A percentile compares a stretch with the other conserved stretches of the same genome.
These are phyloP conservation scores for Debaryomyces coudertii DNA, from an alignment of 1,139 yeast genomes.

Conservation along the genomic window DNA sequence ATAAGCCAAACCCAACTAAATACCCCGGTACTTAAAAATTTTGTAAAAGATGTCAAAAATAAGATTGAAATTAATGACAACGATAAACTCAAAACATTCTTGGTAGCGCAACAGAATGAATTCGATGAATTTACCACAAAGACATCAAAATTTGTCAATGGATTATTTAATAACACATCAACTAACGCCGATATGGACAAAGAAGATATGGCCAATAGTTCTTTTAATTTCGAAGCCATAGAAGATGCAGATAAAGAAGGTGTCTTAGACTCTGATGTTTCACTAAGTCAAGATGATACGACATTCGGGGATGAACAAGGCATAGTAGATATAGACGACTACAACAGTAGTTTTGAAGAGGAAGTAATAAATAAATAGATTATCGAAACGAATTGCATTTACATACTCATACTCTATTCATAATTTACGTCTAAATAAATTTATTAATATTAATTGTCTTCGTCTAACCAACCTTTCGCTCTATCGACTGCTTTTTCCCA, in stretches of 20 bases:
- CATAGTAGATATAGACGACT: conserved; percentile 32
- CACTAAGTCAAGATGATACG: conserved; percentile 14
- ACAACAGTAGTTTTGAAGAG: conserved; percentile 21
- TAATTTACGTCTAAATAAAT: background rate
- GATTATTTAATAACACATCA: conserved; percentile 20
- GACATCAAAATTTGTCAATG: conserved; percentile 27
- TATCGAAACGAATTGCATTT: conserved; percentile 13
- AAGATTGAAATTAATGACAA: conserved; percentile 17
- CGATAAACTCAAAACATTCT: conserved; percentile 11
- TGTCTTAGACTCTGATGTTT: conserved; percentile 10
- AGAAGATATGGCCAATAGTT: conserved; percentile 26
- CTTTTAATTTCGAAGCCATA: conserved; percentile 29
- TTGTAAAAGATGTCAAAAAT: conserved; percentile 20
- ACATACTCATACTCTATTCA: conserved; percentile 1
- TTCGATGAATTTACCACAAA: conserved; percentile 25
- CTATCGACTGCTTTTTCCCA: conserved; percentile 86
- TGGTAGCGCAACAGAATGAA: conserved; percentile 22
- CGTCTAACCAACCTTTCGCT: conserved; percentile 75
- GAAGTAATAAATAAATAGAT: conserved; percentile 1
- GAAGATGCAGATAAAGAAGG: conserved; percentile 11
- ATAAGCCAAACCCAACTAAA: conserved; percentile 10
- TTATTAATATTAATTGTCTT: conserved; percentile 24
- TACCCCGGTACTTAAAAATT: conserved; percentile 8
- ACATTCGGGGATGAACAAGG: conserved; percentile 15
- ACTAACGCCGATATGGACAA: conserved; percentile 16